Percentiles rank a stretch among this genome's conserved stretches.
These are phyloP conservation scores for Phytophthora podocarpi DNA, from an alignment of 352 stramenopile species.

Conservation along the genomic window DNA sequence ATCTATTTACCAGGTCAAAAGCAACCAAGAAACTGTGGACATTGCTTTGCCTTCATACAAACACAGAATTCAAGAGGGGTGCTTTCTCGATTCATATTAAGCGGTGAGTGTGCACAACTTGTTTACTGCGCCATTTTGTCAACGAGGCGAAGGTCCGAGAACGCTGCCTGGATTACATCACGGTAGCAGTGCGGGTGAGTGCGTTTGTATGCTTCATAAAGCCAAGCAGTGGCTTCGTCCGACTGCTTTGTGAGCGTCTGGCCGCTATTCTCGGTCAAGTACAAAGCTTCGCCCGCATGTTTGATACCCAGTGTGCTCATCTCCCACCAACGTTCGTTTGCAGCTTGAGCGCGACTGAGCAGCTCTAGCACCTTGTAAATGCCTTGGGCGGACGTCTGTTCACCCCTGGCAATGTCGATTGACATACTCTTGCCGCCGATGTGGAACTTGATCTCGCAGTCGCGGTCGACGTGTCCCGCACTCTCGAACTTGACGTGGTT, in stretches of 20 bases:
- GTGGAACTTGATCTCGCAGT: conserved; percentile 69
- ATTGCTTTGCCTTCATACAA: no score
- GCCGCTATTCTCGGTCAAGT: conserved; percentile 45
- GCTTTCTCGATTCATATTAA: no score
- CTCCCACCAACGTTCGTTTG: conserved; percentile 53
- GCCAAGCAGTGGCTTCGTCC: conserved; percentile 49
- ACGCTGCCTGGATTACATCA: conserved; percentile 52
- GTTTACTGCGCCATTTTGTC: conserved; percentile 46
- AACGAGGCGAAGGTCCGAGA: conserved; percentile 41
- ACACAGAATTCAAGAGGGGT: no score
- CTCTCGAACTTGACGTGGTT: conserved; percentile 52
- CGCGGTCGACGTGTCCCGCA: conserved; percentile 48
- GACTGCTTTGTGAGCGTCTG: conserved; percentile 48
- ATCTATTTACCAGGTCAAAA: conserved; percentile 29
- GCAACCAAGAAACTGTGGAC: no score
- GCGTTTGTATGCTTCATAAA: conserved; percentile 49
- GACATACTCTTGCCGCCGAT: conserved; percentile 45
- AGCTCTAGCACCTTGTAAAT: conserved; percentile 69
- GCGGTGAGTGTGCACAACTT: no score
- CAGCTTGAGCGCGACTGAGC: conserved; percentile 45
- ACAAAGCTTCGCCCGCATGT: conserved; percentile 44
- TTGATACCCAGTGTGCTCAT: conserved; percentile 50
- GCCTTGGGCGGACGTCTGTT: conserved; percentile 32
- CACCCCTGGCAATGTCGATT: conserved; percentile 54
- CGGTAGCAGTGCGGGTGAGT: conserved; percentile 61